Evolutionary conservation across 2,329 filamentous ascomycete genomes (phyloP).

Genomic region (Paradendryphiella salina): DNA sequence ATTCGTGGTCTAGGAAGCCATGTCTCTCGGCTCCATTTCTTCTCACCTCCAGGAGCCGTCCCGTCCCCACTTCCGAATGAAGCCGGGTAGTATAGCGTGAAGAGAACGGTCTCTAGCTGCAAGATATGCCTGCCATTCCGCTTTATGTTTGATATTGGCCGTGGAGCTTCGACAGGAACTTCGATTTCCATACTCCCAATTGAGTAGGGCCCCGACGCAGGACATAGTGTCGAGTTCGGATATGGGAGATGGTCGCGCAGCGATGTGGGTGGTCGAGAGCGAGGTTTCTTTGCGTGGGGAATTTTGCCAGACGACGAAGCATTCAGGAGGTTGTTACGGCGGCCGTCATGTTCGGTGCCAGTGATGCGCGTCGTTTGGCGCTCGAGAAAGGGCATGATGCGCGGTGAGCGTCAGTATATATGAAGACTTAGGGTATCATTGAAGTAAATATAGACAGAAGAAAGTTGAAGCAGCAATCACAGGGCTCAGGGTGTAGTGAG

Average conservation of each 20-base stretch:
- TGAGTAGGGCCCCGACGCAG: constrained; percentile 58
- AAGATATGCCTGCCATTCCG: constrained; percentile 54
- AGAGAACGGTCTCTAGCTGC: constrained; percentile 62
- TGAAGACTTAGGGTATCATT: constrained; percentile 3
- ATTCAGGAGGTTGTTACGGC: constrained; percentile 23
- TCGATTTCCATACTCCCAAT: constrained; percentile 59
- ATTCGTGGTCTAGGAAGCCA: constrained; percentile 65
- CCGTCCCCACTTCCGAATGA: constrained; percentile 50
- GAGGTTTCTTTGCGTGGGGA: constrained; percentile 53
- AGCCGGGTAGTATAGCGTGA: constrained; percentile 68
- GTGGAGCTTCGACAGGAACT: constrained; percentile 54
- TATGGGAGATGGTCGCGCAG: constrained; percentile 55
- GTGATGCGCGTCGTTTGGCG: constrained; percentile 38
- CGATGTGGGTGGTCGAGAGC: constrained; percentile 52
- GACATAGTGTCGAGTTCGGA: constrained; percentile 52
- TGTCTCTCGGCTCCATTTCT: constrained; percentile 58
- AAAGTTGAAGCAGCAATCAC: neutral
- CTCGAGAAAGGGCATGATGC: constrained; percentile 34
- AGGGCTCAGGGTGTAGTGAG: neutral
- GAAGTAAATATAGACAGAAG: constrained; percentile 3
- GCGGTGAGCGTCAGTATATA: neutral
- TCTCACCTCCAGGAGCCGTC: constrained; percentile 46
- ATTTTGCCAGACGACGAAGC: constrained; percentile 34
- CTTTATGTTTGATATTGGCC: constrained; percentile 56
- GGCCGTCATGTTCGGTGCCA: constrained; percentile 23